Percentiles rank a stretch among this genome's conserved stretches.
These are phyloP conservation scores for Boletus semigastroideus DNA, from an alignment of 1,284 basidiomycete genomes.

Conservation along the genomic window DNA sequence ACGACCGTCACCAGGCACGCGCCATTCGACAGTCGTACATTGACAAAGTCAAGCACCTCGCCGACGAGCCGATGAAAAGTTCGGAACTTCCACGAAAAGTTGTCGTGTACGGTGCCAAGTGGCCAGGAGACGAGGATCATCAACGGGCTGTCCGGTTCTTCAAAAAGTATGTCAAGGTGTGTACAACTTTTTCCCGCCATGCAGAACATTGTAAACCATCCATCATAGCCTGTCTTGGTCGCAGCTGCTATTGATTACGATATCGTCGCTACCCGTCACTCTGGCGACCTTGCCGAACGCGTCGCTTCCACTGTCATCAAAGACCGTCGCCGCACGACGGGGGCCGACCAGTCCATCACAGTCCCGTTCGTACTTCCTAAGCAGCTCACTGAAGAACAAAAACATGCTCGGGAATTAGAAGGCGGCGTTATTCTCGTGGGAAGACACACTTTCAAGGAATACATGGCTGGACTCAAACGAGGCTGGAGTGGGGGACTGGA, in stretches of 20 bases:
- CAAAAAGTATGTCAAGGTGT: constrained; percentile 94
- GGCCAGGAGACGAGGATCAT: constrained; percentile 94
- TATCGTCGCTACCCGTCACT: constrained; percentile 76
- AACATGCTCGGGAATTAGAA: constrained; percentile 64
- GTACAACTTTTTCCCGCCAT: constrained; percentile 13
- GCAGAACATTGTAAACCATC: constrained; percentile 6
- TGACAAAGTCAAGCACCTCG: constrained; percentile 75
- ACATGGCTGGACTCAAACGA: constrained; percentile 79
- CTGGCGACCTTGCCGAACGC: constrained; percentile 80
- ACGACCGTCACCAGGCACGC: constrained; percentile 82
- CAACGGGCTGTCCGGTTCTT: constrained; percentile 86
- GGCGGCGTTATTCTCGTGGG: constrained; percentile 90
- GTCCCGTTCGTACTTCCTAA: constrained; percentile 54
- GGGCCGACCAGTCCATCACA: constrained; percentile 55
- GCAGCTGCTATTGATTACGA: constrained; percentile 94
- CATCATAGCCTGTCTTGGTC: constrained; percentile 81
- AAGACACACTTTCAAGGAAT: constrained; percentile 92
- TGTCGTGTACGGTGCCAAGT: constrained; percentile 84
- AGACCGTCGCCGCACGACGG: constrained; percentile 60
- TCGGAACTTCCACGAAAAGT: constrained; percentile 79
- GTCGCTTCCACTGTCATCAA: constrained; percentile 73
- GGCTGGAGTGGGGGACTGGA: constrained; percentile 84
- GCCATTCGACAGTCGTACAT: constrained; percentile 77
- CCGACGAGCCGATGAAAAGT: constrained; percentile 65
- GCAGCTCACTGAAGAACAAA: constrained; percentile 55